phyloP scores from a whole-genome alignment of 2,329 filamentous ascomycete genomes.

The Talaromyces sp. region DNA sequence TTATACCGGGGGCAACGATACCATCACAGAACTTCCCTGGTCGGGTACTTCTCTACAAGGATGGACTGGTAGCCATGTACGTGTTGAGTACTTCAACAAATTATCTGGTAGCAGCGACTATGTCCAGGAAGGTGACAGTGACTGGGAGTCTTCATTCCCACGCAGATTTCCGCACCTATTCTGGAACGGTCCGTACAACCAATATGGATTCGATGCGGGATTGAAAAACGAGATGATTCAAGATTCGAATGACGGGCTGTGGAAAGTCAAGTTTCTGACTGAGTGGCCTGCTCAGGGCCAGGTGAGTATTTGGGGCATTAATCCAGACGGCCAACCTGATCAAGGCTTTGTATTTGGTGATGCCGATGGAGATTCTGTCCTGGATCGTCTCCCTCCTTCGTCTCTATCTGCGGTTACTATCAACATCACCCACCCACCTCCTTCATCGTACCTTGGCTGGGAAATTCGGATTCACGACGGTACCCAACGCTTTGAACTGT shows the following conservation, averaged over 20 bases:
- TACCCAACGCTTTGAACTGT: slow-evolving; percentile 50
- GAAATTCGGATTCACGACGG: slow-evolving; percentile 56
- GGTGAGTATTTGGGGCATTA: slow-evolving; percentile 66
- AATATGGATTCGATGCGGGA: slow-evolving; percentile 62
- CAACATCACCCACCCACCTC: slow-evolving; percentile 58
- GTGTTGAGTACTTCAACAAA: slow-evolving; percentile 62
- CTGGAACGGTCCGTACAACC: slow-evolving; percentile 61
- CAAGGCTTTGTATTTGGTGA: slow-evolving; percentile 59
- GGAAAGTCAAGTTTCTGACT: slow-evolving; percentile 60
- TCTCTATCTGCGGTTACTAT: slow-evolving; percentile 55
- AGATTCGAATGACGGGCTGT: slow-evolving; percentile 48
- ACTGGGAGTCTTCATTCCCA: slow-evolving; percentile 36
- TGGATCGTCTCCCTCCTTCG: slow-evolving; percentile 61
- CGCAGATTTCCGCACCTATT: slow-evolving; percentile 62
- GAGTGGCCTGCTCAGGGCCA: slow-evolving; percentile 63
- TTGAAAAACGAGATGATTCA: slow-evolving; percentile 53
- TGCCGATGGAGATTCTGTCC: slow-evolving; percentile 57
- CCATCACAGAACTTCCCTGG: slow-evolving; percentile 52
- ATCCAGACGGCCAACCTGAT: slow-evolving; percentile 61
- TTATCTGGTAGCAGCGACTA: slow-evolving; percentile 59
- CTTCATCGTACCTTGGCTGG: slow-evolving; percentile 55
- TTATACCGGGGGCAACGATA: slow-evolving; percentile 53
- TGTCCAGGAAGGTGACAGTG: slow-evolving; percentile 58
- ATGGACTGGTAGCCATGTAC: slow-evolving; percentile 62
- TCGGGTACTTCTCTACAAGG: slow-evolving; percentile 56